A percentile compares a stretch with the other conserved stretches of the same genome.
Conservation (phyloP, 257 asterid species). For the Craterostigma plantagineum region DNA sequence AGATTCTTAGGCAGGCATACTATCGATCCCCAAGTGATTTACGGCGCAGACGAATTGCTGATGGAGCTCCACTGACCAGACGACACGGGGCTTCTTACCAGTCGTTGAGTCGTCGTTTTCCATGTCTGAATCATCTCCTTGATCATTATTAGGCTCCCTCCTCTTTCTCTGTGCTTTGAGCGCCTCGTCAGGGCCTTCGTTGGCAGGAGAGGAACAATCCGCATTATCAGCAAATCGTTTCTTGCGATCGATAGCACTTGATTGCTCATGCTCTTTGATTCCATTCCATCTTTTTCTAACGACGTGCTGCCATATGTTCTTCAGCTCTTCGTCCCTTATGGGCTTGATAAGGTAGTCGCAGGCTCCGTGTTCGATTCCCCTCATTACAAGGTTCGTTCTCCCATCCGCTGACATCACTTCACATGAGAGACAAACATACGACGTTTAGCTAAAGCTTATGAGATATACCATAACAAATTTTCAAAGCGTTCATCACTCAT, state of each 20-base stretch:
- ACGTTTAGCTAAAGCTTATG: constrained; percentile 9
- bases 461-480: constrained; percentile 1
- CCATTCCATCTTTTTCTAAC: constrained; percentile 51
- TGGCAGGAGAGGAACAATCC: constrained; percentile 47
- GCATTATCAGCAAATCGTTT: constrained; percentile 38
- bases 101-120: constrained; percentile 55
- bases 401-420: constrained; percentile 91
- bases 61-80: constrained; percentile 93
- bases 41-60: constrained; percentile 82
- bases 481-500: constrained; percentile 16
- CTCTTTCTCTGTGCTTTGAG: constrained; percentile 31
- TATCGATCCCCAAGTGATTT: constrained; percentile 75
- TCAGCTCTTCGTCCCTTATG: constrained; percentile 62
- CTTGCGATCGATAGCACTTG: constrained; percentile 25
- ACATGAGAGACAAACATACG: constrained; percentile 6
- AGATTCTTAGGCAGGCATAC: constrained; percentile 32
- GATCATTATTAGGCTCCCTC: constrained; percentile 41
- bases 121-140: constrained; percentile 35
- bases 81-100: constrained; percentile 74
- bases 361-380: constrained; percentile 83
- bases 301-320: constrained; percentile 92
- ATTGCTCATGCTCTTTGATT: constrained; percentile 50
- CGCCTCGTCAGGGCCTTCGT: constrained; percentile 35
- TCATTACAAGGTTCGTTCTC: constrained; percentile 59
- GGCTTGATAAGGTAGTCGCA: constrained; percentile 89